phyloP scores from a whole-genome alignment of 1,284 basidiomycete species.

The Papiliotrema nemorosa region DNA sequence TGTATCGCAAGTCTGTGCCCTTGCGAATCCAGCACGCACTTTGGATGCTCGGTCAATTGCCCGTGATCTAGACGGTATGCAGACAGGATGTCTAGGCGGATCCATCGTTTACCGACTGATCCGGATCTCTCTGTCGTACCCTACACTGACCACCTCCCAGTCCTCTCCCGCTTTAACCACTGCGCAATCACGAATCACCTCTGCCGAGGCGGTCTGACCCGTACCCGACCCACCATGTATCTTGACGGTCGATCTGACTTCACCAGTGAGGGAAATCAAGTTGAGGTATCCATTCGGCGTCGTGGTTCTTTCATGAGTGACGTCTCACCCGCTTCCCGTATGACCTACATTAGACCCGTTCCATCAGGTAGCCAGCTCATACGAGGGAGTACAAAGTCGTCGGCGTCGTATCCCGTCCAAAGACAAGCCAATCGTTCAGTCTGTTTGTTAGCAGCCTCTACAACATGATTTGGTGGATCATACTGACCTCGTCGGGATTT shows the following conservation, averaged over 20 bases:
- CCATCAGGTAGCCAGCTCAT: conserved; percentile 48
- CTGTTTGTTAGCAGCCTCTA: conserved; percentile 9
- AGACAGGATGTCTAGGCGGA: too few relatives aligned
- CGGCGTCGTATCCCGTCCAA: conserved; percentile 43
- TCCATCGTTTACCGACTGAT: conserved; percentile 18
- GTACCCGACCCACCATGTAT: conserved; percentile 31
- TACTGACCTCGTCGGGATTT: conserved; percentile 30
- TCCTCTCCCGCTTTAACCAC: conserved; percentile 13
- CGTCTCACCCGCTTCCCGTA: neutral
- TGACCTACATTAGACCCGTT: conserved; percentile 39
- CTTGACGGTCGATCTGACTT: conserved; percentile 34
- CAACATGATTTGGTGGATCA: neutral
- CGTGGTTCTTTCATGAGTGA: conserved; percentile 24
- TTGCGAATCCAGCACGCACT: too few relatives aligned
- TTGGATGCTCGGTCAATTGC: too few relatives aligned
- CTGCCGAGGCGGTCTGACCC: conserved; percentile 28
- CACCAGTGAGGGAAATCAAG: conserved; percentile 34
- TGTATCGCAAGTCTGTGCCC: too few relatives aligned
- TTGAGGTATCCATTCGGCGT: conserved; percentile 42
- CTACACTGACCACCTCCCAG: conserved; percentile 45
- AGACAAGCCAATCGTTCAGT: conserved; percentile 40
- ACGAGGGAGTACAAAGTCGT: conserved; percentile 47
- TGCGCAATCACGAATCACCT: conserved; percentile 41
- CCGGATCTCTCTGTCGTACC: conserved; percentile 42
- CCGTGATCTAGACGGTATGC: too few relatives aligned